Evolutionary conservation across 2,329 filamentous ascomycete species (phyloP).

Genomic region (Colletotrichum melonis): DNA sequence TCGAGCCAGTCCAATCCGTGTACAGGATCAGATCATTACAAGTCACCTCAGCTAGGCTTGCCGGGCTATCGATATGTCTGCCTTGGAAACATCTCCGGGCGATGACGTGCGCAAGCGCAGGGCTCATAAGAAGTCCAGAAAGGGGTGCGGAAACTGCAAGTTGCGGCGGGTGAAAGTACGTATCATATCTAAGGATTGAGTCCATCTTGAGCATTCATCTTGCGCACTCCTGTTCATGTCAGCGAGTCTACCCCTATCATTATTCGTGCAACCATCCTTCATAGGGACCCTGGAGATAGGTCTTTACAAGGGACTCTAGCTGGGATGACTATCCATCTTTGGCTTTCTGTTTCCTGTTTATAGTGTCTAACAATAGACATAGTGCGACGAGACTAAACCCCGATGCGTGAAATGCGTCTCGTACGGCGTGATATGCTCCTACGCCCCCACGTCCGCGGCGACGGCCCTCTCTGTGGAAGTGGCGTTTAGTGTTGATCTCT

Average conservation of each 20-base stretch:
- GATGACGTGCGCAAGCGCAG: constrained; percentile 43
- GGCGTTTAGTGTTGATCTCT: constrained; percentile 8
- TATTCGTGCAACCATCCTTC: neutral
- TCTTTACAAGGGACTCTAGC: neutral
- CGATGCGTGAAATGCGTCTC: constrained; percentile 58
- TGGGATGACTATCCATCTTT: constrained; percentile 43
- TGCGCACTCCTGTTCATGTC: neutral
- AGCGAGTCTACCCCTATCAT: neutral
- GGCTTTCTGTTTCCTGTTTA: neutral
- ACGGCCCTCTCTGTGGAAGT: constrained; percentile 37
- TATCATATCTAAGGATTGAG: neutral
- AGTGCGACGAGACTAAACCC: constrained; percentile 46
- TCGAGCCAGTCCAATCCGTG: too few relatives aligned
- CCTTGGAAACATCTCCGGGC: neutral
- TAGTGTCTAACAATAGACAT: neutral
- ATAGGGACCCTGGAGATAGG: neutral
- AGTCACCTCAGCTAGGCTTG: neutral
- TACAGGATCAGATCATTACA: neutral
- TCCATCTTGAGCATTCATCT: neutral
- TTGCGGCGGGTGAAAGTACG: constrained; percentile 63
- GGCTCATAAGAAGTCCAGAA: constrained; percentile 63
- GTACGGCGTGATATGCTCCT: constrained; percentile 61
- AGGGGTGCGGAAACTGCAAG: constrained; percentile 68
- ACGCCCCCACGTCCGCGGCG: constrained; percentile 44
- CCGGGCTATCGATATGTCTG: neutral